Evolutionary conservation across 2,329 filamentous ascomycete genomes (phyloP).

Genomic region (Emergomyces orientalis): DNA sequence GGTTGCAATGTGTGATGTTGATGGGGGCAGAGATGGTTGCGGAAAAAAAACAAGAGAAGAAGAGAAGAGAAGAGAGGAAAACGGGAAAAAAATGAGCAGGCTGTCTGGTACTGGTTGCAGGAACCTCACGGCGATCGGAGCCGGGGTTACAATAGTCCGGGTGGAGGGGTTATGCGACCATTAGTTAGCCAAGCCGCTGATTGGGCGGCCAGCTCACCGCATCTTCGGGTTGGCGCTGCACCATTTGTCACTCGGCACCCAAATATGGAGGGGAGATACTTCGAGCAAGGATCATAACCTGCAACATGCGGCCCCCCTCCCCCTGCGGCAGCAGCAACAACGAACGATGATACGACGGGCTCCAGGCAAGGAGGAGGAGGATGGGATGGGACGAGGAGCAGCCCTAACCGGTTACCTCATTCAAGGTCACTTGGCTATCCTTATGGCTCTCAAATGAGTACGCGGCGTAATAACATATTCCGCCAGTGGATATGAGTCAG

Average conservation of each 20-base stretch:
- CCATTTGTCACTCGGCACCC: not conserved
- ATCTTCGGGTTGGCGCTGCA: constrained; percentile 5
- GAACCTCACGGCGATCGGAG: constrained; percentile 9
- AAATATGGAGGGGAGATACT: constrained; percentile 3
- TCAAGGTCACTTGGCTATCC: not conserved
- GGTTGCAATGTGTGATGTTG: constrained; percentile 17
- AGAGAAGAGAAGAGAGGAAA: constrained; percentile 15
- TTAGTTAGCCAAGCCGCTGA: not conserved
- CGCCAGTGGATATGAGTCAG: not conserved
- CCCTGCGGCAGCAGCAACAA: not conserved
- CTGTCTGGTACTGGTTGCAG: not conserved
- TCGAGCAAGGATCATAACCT: not conserved
- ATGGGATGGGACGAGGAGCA: not conserved
- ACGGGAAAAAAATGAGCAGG: constrained; percentile 12
- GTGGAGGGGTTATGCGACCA: not conserved
- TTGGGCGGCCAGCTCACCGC: constrained; percentile 9
- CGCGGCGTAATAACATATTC: not conserved
- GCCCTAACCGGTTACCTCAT: not conserved
- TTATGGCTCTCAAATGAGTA: not conserved
- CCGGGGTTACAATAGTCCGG: constrained; percentile 11
- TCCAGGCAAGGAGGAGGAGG: not conserved
- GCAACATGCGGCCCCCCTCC: not conserved
- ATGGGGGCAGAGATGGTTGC: constrained; percentile 17
- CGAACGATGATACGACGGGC: too few relatives aligned
- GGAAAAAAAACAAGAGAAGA: constrained; percentile 19